Percentiles rank a stretch among this genome's conserved stretches.
These are phyloP conservation scores for Diutina siamensis DNA, from an alignment of 1,139 yeast genomes.

Conservation along the genomic window DNA sequence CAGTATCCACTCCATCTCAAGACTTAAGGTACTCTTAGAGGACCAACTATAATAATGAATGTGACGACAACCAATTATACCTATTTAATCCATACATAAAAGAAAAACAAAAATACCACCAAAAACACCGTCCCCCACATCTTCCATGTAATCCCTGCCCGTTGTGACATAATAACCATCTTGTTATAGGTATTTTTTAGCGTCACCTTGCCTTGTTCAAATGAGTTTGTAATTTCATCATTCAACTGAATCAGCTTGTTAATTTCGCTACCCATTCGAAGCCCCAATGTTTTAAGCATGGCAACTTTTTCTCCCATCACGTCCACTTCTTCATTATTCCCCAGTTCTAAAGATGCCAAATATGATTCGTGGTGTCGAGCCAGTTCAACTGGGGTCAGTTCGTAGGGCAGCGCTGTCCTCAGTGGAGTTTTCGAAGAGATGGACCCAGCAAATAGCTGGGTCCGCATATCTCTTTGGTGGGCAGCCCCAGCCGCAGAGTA, in stretches of 20 bases:
- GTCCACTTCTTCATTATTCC: constrained; percentile 67
- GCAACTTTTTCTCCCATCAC: constrained; percentile 61
- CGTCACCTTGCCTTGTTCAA: constrained; percentile 33
- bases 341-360: constrained; percentile 67
- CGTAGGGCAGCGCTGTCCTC: constrained; percentile 44
- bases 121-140: constrained; percentile 65
- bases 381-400: constrained; percentile 19
- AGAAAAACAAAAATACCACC: constrained; percentile 54
- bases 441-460: constrained; percentile 27
- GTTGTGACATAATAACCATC: constrained; percentile 74
- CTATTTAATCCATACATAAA: constrained; percentile 61
- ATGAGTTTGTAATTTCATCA: constrained; percentile 38
- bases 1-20: constrained; percentile 1
- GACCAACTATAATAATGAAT: not conserved
- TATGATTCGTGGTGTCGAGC: constrained; percentile 45
- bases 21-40: not conserved
- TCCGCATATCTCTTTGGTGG: constrained; percentile 35
- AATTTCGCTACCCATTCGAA: constrained; percentile 77
- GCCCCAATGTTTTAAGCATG: constrained; percentile 58
- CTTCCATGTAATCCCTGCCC: constrained; percentile 71
- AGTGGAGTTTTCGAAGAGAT: constrained; percentile 18
- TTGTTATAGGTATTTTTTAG: constrained; percentile 57
- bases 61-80: too few species aligned
- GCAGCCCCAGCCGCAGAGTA: constrained; percentile 25
- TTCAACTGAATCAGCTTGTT: constrained; percentile 58